phyloP scores from a whole-genome alignment of 306 rosid genomes.

The Casuarina equisetifolia region DNA sequence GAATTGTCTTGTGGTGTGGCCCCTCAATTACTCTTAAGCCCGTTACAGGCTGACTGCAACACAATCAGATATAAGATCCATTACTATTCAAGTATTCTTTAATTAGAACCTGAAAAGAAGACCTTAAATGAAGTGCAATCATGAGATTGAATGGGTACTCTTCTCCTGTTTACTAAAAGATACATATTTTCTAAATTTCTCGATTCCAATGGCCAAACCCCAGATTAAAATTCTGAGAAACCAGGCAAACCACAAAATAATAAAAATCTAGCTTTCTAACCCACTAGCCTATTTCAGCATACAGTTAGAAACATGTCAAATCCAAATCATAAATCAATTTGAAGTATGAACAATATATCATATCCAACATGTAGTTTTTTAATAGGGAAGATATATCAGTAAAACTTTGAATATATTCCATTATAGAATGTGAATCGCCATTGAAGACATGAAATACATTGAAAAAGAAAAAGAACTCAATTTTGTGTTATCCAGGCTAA shows the following conservation, averaged over 20 bases:
- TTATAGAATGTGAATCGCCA: not conserved
- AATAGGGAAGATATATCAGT: not conserved
- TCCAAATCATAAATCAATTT: not conserved
- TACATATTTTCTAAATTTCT: not conserved
- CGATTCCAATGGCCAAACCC: not conserved
- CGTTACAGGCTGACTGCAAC: not conserved
- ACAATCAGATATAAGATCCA: not conserved
- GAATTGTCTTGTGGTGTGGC: too few relatives aligned
- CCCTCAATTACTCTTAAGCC: too few relatives aligned
- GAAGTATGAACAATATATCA: not conserved
- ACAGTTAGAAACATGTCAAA: not conserved
- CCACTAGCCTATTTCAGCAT: not conserved
- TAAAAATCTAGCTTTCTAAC: not conserved
- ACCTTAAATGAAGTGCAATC: not conserved
- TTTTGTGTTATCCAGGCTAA: not conserved
- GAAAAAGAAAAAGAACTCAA: not conserved
- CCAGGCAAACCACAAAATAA: not conserved
- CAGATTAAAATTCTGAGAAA: not conserved
- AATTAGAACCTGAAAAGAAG: not conserved
- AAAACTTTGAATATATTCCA: not conserved
- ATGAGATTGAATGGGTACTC: not conserved
- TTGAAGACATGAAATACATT: not conserved
- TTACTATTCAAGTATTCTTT: not conserved
- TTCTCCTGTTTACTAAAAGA: not conserved
- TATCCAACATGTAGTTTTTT: not conserved